Base-by-base conservation (phyloP, 139 green algal species). In the Pycnococcus provasolii region DNA sequence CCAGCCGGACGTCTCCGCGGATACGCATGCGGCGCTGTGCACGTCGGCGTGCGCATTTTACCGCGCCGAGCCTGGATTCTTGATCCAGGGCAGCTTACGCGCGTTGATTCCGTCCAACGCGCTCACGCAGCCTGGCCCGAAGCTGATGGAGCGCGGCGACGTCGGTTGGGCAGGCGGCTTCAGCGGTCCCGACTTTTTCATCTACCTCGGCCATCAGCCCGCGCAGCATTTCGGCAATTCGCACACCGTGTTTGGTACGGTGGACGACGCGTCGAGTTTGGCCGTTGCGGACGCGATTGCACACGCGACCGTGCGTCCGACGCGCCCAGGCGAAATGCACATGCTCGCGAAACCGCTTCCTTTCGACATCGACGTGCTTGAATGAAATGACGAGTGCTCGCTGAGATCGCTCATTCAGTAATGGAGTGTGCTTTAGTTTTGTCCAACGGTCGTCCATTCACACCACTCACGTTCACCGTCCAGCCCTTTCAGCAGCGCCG, bases 131-230 rank as follows among this genome's bases (percentile, higher is more conserved):
- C 40, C 13, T n/a, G 61, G 61, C 2, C 69, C 61, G 13, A 64
- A 59, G 39, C 7, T 70, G 44, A 75, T 75, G 69, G 52, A 75
- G 55, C 41, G 53, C 44, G 69, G 69, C 6, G 69, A 75, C n/a
- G 55, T 75, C 26, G 69, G 69, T 2, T 75, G 69, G 69, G 69
- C 69, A 2, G 69, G 58, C 46, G 69, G 55, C 1, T 51, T 51
- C 6, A 37, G 60, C 1, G 69, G 69, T 26, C 69, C 69, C 2
- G 69, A 75, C 55, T 75, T 70, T 7, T 75, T 75, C 54, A 53
- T 75, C 42, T 75, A 75, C 46, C 61, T 75, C 42, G 60, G 58
- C n/a, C 54, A 64, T 15, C 41, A 44, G n/a, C 69, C 69, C 1
- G 69, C 69, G 15, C 11, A 37, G 44, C n/a, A 60, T 7, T 66